Percentiles rank a stretch among this genome's conserved stretches.
phyloP scores from a whole-genome alignment of 2,329 filamentous ascomycete genomes.

The Colletotrichum sp. region DNA sequence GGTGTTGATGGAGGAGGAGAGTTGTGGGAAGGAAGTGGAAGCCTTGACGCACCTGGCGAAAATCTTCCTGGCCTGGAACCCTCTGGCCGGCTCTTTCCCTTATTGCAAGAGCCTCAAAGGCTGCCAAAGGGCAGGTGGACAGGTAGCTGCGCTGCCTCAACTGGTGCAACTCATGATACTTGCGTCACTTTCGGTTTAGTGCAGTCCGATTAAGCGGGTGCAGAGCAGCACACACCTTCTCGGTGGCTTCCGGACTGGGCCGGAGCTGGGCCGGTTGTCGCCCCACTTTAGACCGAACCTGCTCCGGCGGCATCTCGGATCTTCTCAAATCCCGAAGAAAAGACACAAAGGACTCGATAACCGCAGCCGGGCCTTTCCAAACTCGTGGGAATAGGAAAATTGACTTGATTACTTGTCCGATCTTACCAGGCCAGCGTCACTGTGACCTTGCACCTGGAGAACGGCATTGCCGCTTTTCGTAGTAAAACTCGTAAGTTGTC shows the following conservation, averaged over 20 bases:
- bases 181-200: not conserved
- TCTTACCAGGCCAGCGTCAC: not conserved
- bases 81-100: not conserved
- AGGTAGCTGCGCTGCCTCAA: not conserved
- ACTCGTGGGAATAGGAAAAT: not conserved
- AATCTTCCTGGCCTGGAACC: not conserved
- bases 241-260: not conserved
- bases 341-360: not conserved
- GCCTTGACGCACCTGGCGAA: not conserved
- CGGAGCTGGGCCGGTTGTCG: not conserved
- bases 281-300: not conserved
- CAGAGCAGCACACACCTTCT: not conserved
- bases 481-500: not conserved
- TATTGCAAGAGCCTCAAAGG: not conserved
- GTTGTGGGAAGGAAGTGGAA: not conserved
- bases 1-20: not conserved
- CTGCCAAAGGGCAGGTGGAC: not conserved
- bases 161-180: not conserved
- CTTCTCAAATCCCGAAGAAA: not conserved
- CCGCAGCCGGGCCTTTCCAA: not conserved
- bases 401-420: not conserved
- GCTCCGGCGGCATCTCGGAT: not conserved
- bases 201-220: not conserved
- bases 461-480: not conserved
- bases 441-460: not conserved